Evolutionary conservation across 2,329 filamentous ascomycete genomes (phyloP).

Genomic region (Penicillium sp.): DNA sequence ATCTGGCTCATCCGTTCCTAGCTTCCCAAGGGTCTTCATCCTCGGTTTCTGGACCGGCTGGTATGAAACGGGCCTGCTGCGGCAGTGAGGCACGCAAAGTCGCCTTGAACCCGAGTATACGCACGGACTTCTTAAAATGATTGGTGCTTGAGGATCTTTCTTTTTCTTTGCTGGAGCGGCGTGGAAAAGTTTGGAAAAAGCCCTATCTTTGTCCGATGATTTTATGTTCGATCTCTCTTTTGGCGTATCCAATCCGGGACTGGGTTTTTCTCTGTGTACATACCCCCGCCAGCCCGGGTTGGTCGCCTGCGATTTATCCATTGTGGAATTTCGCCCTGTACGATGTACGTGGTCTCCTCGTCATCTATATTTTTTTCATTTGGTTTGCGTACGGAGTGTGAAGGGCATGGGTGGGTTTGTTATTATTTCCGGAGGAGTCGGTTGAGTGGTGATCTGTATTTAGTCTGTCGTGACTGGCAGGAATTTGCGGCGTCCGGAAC

Average conservation of each 20-base stretch:
- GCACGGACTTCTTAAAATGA: conserved; percentile 27
- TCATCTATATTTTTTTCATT: conserved; percentile 20
- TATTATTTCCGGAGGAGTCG: conserved; percentile 7
- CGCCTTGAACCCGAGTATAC: conserved; percentile 32
- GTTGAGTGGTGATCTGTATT: conserved; percentile 9
- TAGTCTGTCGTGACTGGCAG: conserved; percentile 10
- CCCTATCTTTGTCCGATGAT: conserved; percentile 24
- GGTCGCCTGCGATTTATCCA: conserved; percentile 14
- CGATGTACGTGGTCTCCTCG: conserved; percentile 23
- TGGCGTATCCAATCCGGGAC: conserved; percentile 21
- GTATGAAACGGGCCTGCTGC: conserved; percentile 41
- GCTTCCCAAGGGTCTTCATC: conserved; percentile 19
- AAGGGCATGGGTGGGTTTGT: conserved; percentile 27
- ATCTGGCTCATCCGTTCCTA: conserved; percentile 31
- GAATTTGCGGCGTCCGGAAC: conserved; percentile 12
- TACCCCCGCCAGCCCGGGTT: conserved; percentile 18
- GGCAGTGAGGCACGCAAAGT: conserved; percentile 36
- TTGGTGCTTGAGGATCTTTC: conserved; percentile 13
- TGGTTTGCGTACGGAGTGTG: conserved; percentile 28
- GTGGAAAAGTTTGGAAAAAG: conserved; percentile 26
- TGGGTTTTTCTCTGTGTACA: conserved; percentile 19
- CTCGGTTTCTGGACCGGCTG: conserved; percentile 32
- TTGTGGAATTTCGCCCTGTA: conserved; percentile 20
- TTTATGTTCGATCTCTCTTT: conserved; percentile 26
- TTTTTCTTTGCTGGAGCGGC: conserved; percentile 7